Evolutionary conservation across 2,329 filamentous ascomycete genomes (phyloP).

Genomic region (Sclerotinia sclerotiorum): DNA sequence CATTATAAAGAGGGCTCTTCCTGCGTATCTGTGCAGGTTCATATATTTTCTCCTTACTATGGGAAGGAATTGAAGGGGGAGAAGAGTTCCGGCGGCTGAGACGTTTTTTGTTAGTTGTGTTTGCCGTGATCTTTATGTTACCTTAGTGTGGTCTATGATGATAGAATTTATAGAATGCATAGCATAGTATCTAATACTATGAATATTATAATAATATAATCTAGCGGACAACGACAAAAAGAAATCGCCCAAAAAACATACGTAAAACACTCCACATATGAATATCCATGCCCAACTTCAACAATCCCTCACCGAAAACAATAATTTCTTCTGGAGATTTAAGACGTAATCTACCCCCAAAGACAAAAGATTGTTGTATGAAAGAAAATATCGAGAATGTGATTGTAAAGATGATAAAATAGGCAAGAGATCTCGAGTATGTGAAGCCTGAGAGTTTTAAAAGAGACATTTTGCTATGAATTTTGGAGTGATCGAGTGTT

Average conservation of each 20-base stretch:
- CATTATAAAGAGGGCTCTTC: not conserved
- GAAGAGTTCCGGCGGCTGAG: conserved; percentile 16
- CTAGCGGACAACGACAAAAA: not conserved
- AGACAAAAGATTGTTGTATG: not conserved
- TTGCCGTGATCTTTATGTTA: not conserved
- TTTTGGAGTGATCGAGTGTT: not conserved
- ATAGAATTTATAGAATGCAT: not conserved
- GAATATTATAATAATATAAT: not conserved
- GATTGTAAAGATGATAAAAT: conserved; percentile 1
- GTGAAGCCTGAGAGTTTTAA: conserved; percentile 4
- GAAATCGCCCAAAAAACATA: not conserved
- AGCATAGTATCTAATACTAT: not conserved
- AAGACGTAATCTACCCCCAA: not conserved
- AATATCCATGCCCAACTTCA: conserved; percentile 8
- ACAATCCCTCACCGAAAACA: conserved; percentile 2
- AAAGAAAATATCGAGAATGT: conserved; percentile 15
- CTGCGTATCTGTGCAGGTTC: not conserved
- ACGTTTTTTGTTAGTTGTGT: not conserved
- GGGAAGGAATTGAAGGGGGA: conserved; percentile 17
- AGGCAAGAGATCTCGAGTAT: not conserved
- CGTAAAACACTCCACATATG: conserved; percentile 21
- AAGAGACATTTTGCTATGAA: conserved; percentile 5
- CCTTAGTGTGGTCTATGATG: not conserved
- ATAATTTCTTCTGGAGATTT: not conserved
- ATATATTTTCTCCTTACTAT: conserved; percentile 7